These are phyloP conservation scores for Ichthyophthirius multifiliis DNA, from an alignment of 169 alveolate species.

Conservation along the genomic window DNA sequence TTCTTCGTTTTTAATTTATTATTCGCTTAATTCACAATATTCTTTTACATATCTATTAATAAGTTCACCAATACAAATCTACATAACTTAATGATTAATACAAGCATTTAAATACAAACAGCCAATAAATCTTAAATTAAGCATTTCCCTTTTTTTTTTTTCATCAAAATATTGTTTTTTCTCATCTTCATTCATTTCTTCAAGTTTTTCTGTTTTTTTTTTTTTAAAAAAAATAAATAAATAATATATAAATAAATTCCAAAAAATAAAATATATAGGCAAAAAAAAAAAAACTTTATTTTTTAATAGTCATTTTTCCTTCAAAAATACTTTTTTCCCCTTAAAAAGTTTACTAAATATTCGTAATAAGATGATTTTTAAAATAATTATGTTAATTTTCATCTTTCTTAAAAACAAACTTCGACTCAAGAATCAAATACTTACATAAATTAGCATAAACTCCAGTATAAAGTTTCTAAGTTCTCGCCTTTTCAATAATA, in stretches of 20 bases:
- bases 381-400: background rate
- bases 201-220: background rate
- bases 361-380: background rate
- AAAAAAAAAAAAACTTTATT: background rate
- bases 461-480: background rate
- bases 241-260: no score
- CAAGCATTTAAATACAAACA: background rate
- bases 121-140: background rate
- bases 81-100: background rate
- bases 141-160: conserved; percentile 1
- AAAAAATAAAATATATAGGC: background rate
- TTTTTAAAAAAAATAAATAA: background rate
- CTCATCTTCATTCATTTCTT: background rate
- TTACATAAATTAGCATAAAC: background rate
- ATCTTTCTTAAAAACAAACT: background rate
- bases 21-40: background rate
- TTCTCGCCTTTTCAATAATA: conserved; percentile 5
- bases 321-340: background rate
- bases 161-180: background rate
- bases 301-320: background rate
- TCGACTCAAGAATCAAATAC: background rate
- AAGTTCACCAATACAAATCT: background rate
- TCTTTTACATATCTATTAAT: background rate
- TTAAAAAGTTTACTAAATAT: background rate
- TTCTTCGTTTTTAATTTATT: background rate